Evolutionary conservation across 2,329 filamentous ascomycete species (phyloP).

Genomic region (Trichoderma aggressivum): DNA sequence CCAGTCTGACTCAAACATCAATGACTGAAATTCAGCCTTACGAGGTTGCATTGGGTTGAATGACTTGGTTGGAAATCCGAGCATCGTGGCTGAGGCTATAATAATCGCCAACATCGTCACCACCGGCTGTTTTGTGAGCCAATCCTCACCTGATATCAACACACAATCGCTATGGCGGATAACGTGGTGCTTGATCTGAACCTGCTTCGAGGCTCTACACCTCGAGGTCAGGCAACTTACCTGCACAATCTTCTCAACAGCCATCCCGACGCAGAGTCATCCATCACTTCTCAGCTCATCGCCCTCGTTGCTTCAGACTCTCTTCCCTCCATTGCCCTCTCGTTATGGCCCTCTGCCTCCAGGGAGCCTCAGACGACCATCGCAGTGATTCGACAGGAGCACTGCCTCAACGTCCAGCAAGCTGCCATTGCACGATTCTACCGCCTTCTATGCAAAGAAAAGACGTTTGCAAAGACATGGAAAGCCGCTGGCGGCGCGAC

Average conservation of each 20-base stretch:
- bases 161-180: neutral
- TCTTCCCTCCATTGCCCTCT: neutral
- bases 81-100: neutral
- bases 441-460: slow-evolving; percentile 1
- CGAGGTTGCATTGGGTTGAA: neutral
- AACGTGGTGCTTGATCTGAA: neutral
- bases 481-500: neutral
- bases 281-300: slow-evolving; percentile 5
- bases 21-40: neutral
- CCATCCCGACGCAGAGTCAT: neutral
- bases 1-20: neutral
- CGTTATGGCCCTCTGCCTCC: neutral
- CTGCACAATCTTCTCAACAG: neutral
- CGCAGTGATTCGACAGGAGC: neutral
- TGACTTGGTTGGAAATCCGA: neutral
- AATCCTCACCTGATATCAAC: neutral
- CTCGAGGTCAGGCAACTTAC: neutral
- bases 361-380: neutral
- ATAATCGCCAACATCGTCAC: neutral
- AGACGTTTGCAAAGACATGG: slow-evolving; percentile 8
- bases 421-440: neutral
- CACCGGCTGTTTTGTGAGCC: neutral
- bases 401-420: neutral
- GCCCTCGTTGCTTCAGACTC: neutral
- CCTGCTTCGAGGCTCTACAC: neutral